phyloP scores from a whole-genome alignment of 495 filamentous ascomycete genomes.

The Neurospora sp. region DNA sequence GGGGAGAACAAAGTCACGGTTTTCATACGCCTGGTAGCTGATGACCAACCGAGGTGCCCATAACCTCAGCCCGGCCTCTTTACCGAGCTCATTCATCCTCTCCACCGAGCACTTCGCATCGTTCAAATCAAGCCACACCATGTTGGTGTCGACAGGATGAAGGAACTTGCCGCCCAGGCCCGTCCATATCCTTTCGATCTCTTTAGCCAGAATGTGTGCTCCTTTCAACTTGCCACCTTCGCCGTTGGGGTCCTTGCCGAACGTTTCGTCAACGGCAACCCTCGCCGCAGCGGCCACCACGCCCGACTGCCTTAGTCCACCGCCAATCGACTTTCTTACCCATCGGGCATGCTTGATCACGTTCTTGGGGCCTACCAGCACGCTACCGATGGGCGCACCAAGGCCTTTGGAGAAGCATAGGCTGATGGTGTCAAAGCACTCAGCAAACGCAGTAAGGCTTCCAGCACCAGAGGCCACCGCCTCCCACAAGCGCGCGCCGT shows the following conservation, averaged over 20 bases:
- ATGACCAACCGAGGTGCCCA: slow-evolving; percentile 46
- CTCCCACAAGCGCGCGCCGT: slow-evolving; percentile 81
- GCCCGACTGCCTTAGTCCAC: slow-evolving; percentile 66
- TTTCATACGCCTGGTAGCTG: slow-evolving; percentile 52
- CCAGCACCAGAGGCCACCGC: slow-evolving; percentile 52
- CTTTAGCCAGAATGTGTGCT: slow-evolving; percentile 56
- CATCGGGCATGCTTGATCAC: slow-evolving; percentile 67
- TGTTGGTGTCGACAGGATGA: slow-evolving; percentile 75
- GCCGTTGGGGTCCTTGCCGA: slow-evolving; percentile 48
- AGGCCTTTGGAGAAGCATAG: slow-evolving; percentile 86
- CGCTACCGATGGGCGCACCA: slow-evolving; percentile 77
- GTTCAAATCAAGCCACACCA: slow-evolving; percentile 83
- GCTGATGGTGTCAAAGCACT: slow-evolving; percentile 67
- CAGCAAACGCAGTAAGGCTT: slow-evolving; percentile 55
- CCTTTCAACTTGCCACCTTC: slow-evolving; percentile 52
- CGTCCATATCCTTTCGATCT: slow-evolving; percentile 54
- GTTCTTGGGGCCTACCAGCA: slow-evolving; percentile 55
- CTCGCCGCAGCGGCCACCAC: slow-evolving; percentile 48
- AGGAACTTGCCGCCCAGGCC: slow-evolving; percentile 48
- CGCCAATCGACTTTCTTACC: slow-evolving; percentile 78
- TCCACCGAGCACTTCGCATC: slow-evolving; percentile 31
- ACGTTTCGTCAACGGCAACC: slow-evolving; percentile 58
- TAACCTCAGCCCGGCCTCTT: slow-evolving; percentile 44
- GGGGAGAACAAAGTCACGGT: slow-evolving; percentile 36
- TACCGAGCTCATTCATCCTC: slow-evolving; percentile 37